phyloP scores from a whole-genome alignment of 1,284 basidiomycete genomes.

The Cutaneotrichosporon sp. region DNA sequence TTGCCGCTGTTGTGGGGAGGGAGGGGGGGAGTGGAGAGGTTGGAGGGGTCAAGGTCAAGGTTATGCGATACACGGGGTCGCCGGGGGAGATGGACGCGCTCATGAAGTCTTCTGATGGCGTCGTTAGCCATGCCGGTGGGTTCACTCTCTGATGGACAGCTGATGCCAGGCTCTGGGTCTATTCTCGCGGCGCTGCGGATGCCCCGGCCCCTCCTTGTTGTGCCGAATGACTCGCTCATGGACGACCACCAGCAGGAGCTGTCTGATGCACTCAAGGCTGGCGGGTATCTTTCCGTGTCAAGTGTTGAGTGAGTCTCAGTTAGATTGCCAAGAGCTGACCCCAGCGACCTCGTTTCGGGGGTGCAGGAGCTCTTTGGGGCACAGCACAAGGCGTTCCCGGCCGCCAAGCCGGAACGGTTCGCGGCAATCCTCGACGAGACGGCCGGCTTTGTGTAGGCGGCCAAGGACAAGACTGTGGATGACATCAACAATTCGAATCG shows the following conservation, averaged over 20 bases:
- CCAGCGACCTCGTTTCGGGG: constrained; percentile 11
- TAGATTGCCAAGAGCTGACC: neutral
- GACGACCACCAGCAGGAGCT: constrained; percentile 94
- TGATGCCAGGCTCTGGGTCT: constrained; percentile 77
- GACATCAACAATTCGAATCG: neutral
- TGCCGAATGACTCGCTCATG: constrained; percentile 83
- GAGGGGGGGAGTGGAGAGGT: neutral
- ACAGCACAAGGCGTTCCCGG: constrained; percentile 24
- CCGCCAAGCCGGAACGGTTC: constrained; percentile 22
- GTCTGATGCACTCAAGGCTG: constrained; percentile 65
- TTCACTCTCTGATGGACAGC: constrained; percentile 3
- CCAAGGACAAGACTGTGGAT: neutral
- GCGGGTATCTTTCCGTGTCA: constrained; percentile 66
- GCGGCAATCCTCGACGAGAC: constrained; percentile 21
- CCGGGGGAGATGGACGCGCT: constrained; percentile 60
- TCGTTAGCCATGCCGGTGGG: constrained; percentile 91
- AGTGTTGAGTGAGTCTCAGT: constrained; percentile 45
- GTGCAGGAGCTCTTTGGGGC: constrained; percentile 10
- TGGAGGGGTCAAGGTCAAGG: constrained; percentile 55
- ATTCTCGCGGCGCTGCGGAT: constrained; percentile 80
- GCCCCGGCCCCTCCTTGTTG: constrained; percentile 70
- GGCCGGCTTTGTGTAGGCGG: constrained; percentile 16
- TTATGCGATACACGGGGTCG: constrained; percentile 71
- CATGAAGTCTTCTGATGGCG: constrained; percentile 66
- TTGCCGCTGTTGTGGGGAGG: constrained; percentile 19